Conservation (phyloP, 2,329 filamentous ascomycete species). For the Alternaria viburni region DNA sequence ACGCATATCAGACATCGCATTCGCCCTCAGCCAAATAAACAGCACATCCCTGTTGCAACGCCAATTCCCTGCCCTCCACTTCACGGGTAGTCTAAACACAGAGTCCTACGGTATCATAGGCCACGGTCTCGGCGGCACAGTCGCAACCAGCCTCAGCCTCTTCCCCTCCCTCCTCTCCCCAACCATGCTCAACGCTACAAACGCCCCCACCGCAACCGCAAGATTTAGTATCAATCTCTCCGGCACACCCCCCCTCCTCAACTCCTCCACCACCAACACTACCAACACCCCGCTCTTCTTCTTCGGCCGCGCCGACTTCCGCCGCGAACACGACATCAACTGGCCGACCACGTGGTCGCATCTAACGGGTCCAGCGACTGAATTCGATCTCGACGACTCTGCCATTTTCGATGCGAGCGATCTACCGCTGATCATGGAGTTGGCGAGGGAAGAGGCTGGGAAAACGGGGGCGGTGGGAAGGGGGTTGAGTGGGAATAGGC, state of each 20-base stretch:
- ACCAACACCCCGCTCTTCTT: slow-evolving; percentile 25
- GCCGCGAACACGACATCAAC: slow-evolving; percentile 95
- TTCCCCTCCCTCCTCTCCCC: slow-evolving; percentile 3
- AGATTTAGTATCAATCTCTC: no score
- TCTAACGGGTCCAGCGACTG: slow-evolving; percentile 22
- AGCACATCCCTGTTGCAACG: background rate
- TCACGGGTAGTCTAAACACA: slow-evolving; percentile 14
- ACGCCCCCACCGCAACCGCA: no score
- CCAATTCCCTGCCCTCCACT: slow-evolving; percentile 19
- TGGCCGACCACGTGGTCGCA: slow-evolving; percentile 67
- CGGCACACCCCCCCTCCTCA: slow-evolving; percentile 24
- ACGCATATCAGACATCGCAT: slow-evolving; percentile 26
- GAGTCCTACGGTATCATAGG: slow-evolving; percentile 23
- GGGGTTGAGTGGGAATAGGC: slow-evolving; percentile 7
- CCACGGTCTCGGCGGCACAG: slow-evolving; percentile 39
- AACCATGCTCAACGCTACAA: background rate
- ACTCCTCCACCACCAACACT: background rate
- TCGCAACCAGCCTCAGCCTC: slow-evolving; percentile 21
- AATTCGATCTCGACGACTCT: slow-evolving; percentile 29
- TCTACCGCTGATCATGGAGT: slow-evolving; percentile 24
- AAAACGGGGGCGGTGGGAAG: background rate
- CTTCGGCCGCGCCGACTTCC: slow-evolving; percentile 71
- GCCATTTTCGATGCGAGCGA: slow-evolving; percentile 34
- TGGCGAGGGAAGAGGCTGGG: slow-evolving; percentile 14
- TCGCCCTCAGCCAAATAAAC: slow-evolving; percentile 22